These are phyloP conservation scores for Penicillium digitatum DNA, from an alignment of 2,329 filamentous ascomycete genomes.

Conservation along the genomic window DNA sequence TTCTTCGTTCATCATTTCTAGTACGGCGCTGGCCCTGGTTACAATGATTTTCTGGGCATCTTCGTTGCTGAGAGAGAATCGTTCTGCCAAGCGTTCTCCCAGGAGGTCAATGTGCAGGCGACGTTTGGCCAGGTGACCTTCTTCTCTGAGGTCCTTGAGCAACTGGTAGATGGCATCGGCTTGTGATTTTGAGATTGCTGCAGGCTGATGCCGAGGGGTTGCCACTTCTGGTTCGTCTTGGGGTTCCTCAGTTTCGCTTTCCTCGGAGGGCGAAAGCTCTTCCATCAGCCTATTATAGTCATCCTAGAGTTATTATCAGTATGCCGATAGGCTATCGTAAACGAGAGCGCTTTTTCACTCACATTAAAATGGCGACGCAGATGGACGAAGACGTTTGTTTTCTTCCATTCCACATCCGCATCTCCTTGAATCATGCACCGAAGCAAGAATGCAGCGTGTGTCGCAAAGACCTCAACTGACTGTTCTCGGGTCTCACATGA, in stretches of 20 bases:
- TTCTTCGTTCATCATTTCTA: conserved; percentile 38
- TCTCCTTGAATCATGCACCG: conserved; percentile 46
- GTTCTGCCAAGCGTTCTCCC: conserved; percentile 28
- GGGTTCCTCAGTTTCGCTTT: conserved; percentile 15
- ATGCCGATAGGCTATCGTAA: neutral
- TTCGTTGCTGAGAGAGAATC: conserved; percentile 32
- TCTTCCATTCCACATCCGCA: conserved; percentile 45
- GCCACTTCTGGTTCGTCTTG: conserved; percentile 20
- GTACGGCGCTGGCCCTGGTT: conserved; percentile 30
- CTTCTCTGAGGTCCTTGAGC: conserved; percentile 39
- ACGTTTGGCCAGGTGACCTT: conserved; percentile 41
- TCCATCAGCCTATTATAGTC: conserved; percentile 33
- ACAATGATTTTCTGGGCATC: conserved; percentile 38
- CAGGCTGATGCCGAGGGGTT: conserved; percentile 25
- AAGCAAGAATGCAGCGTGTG: conserved; percentile 46
- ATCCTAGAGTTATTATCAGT: conserved; percentile 24
- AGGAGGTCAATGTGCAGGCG: conserved; percentile 39
- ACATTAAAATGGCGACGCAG: conserved; percentile 44
- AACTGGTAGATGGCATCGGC: conserved; percentile 37
- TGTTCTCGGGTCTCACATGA: conserved; percentile 45
- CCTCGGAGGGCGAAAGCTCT: conserved; percentile 22
- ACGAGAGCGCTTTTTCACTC: conserved; percentile 7
- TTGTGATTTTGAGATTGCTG: conserved; percentile 31
- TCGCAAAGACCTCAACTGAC: conserved; percentile 46
- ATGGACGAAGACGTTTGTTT: conserved; percentile 44